Evolutionary conservation across 805 yeast species (phyloP), one percentile per base, ranked within the genome.

Genomic region (Zygoascus flipseniorum): DNA sequence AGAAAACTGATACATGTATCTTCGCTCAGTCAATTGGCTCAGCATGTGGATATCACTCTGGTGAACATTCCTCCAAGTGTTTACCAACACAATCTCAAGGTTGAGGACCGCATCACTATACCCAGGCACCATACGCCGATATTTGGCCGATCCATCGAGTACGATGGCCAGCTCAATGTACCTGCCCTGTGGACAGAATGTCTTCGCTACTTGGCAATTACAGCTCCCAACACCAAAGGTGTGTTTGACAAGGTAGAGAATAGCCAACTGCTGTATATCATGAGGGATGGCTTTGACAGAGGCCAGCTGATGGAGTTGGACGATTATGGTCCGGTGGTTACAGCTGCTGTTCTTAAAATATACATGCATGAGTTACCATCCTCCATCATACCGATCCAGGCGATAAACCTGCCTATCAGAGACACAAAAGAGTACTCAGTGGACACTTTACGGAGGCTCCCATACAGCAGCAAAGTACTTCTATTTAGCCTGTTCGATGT

Each of bases 21-120:
- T 10, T 42, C 44, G 23, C 66, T 85, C 37, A 69, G 80, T n/a
- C 81, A 77, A 39, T 71, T 85, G 44, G 77, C 86, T 4, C 72
- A 73, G 37, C 67, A 76, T 56, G 72, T 90, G 20, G 97, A 90
- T 67, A 80, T 92, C 44, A 84, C 95, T 2, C 76, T 76, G 52
- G 69, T 92, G 46, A 82, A 90, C 58, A 83, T 92, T 43, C 83
- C 90, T 1, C 75, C 90, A 43, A 79, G 81, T 48, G 86, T 88
- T 5, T 89, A 88, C 65, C 69, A 83, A 43, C 82, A 83, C 62
- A 86, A 88, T 60, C 75, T 76, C 54, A 76, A 76, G 52, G 72
- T 80, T 43, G 75, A 74, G 50, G 76, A 73, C n/a, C 67, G 63
- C 47, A 75, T 84, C 37, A 70, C 75, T 2, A 68, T 81, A 2